phyloP scores from a whole-genome alignment of 805 yeast genomes.

The Lachancea lanzarotensis region DNA sequence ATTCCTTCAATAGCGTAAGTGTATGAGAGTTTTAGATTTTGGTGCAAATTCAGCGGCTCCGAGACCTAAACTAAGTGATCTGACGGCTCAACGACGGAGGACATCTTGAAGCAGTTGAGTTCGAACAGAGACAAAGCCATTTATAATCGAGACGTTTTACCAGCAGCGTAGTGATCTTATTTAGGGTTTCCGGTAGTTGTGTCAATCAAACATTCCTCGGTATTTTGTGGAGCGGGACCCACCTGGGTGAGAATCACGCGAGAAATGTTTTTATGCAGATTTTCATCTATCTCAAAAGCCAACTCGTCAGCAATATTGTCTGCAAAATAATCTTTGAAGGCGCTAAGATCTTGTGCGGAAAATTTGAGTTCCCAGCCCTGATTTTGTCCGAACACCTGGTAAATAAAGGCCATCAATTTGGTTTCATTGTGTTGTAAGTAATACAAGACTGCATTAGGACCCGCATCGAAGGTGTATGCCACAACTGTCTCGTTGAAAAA shows the following conservation, averaged over 20 bases:
- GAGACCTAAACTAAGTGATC: too few species aligned
- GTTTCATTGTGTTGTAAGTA: conserved; percentile 71
- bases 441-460: conserved; percentile 96
- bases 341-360: conserved; percentile 23
- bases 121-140: too few species aligned
- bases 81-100: too few species aligned
- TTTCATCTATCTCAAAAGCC: conserved; percentile 41
- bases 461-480: conserved; percentile 98
- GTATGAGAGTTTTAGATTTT: too few species aligned
- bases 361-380: conserved; percentile 61
- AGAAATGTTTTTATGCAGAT: conserved; percentile 64
- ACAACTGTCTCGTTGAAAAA: conserved; percentile 54
- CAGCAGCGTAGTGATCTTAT: background rate
- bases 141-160: too few species aligned
- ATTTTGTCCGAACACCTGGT: conserved; percentile 50
- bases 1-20: too few species aligned
- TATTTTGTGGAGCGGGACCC: conserved; percentile 78
- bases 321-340: conserved; percentile 23
- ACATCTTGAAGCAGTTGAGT: too few species aligned
- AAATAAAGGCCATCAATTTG: conserved; percentile 64
- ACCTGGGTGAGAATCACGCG: conserved; percentile 78
- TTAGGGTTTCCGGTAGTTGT: conserved; percentile 44
- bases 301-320: conserved; percentile 28
- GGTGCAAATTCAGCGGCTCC: too few species aligned
- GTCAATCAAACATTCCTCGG: conserved; percentile 50